These are phyloP conservation scores for Microbotryum silenes-acaulis DNA, from an alignment of 1,284 basidiomycete genomes.

Conservation along the genomic window DNA sequence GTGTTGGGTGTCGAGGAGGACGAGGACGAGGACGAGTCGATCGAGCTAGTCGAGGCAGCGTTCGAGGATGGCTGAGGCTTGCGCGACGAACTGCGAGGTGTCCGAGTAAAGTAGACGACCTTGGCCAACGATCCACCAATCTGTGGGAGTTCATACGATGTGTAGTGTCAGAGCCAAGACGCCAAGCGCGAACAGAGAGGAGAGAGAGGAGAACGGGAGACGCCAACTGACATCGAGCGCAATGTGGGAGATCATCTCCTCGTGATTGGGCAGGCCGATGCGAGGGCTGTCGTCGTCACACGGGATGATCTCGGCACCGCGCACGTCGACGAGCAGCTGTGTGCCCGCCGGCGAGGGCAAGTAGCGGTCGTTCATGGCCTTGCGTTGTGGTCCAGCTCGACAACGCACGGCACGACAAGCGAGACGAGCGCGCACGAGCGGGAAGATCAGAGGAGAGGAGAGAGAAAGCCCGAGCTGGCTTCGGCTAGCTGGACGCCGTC, in stretches of 20 bases:
- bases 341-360: constrained; percentile 25
- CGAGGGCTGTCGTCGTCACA: constrained; percentile 65
- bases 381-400: not conserved
- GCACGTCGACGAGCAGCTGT: constrained; percentile 26
- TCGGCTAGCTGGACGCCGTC: not conserved
- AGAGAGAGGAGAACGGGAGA: not conserved
- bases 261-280: constrained; percentile 91
- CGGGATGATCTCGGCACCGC: constrained; percentile 32
- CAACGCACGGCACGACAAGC: not conserved
- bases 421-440: not conserved
- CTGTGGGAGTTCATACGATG: constrained; percentile 44
- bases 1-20: not conserved
- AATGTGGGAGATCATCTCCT: constrained; percentile 85
- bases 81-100: constrained; percentile 8
- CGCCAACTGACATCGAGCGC: constrained; percentile 73
- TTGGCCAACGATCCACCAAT: constrained; percentile 96
- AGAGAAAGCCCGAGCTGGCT: not conserved
- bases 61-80: constrained; percentile 13
- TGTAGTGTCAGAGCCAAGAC: not conserved
- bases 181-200: not conserved
- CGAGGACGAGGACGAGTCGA: not conserved
- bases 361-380: constrained; percentile 26
- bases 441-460: not conserved
- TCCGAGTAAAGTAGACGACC: constrained; percentile 92
- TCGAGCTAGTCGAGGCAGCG: constrained; percentile 2